Evolutionary conservation across 2,329 filamentous ascomycete genomes (phyloP).

Genomic region (Alternaria longipes): DNA sequence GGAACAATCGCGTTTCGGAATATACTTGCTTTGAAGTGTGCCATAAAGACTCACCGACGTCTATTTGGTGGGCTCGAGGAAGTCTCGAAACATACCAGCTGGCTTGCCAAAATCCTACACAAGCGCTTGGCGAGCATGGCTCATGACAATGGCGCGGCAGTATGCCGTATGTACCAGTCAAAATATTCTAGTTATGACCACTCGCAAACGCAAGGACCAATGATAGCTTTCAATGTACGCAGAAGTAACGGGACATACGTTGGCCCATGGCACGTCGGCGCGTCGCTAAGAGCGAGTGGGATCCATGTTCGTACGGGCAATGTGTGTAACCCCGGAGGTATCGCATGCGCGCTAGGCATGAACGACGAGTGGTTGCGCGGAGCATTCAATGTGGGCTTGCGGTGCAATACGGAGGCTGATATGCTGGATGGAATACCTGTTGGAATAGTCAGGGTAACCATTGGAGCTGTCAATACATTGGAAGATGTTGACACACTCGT

Average conservation of each 20-base stretch:
- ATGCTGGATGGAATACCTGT: slow-evolving; percentile 63
- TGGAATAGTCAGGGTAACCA: slow-evolving; percentile 68
- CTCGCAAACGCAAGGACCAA: slow-evolving; percentile 65
- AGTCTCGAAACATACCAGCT: slow-evolving; percentile 66
- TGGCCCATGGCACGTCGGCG: slow-evolving; percentile 68
- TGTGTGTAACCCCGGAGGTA: slow-evolving; percentile 64
- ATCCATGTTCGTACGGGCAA: slow-evolving; percentile 70
- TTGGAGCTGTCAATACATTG: slow-evolving; percentile 69
- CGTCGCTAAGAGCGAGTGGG: slow-evolving; percentile 61
- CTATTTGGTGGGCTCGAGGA: slow-evolving; percentile 68
- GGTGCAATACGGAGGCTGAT: slow-evolving; percentile 64
- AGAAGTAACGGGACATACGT: slow-evolving; percentile 63
- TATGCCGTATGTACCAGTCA: slow-evolving; percentile 67
- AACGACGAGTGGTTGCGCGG: slow-evolving; percentile 64
- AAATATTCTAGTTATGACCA: slow-evolving; percentile 60
- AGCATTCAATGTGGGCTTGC: slow-evolving; percentile 65
- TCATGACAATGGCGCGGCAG: slow-evolving; percentile 62
- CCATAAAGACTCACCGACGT: slow-evolving; percentile 64
- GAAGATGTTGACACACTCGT: slow-evolving; percentile 59
- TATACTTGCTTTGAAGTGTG: slow-evolving; percentile 69
- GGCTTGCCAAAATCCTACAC: slow-evolving; percentile 62
- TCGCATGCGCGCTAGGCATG: slow-evolving; percentile 59
- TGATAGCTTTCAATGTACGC: slow-evolving; percentile 70
- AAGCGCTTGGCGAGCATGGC: slow-evolving; percentile 58
- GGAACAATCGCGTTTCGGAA: slow-evolving; percentile 72